Percentiles rank a stretch among this genome's conserved stretches.
phyloP scores from a whole-genome alignment of 2,329 filamentous ascomycete species.

The Pyrenochaeta sp. region DNA sequence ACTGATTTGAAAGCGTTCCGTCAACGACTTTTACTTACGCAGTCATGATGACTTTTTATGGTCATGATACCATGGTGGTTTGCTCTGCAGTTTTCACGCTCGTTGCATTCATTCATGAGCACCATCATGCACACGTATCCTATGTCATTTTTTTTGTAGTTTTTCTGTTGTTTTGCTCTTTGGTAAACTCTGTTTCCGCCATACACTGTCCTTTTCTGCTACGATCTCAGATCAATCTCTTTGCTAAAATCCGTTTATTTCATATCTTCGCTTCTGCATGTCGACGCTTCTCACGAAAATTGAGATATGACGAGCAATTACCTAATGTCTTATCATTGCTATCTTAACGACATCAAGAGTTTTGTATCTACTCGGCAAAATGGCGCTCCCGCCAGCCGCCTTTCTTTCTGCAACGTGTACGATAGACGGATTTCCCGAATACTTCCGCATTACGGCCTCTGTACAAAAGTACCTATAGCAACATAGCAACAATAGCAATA shows the following conservation, averaged over 20 bases:
- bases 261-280: slow-evolving; percentile 29
- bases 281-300: slow-evolving; percentile 37
- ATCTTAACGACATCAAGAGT: slow-evolving; percentile 40
- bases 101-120: slow-evolving; percentile 37
- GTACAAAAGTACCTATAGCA: slow-evolving; percentile 48
- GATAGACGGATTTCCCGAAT: slow-evolving; percentile 38
- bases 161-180: slow-evolving; percentile 11
- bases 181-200: slow-evolving; percentile 14
- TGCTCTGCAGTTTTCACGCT: slow-evolving; percentile 40
- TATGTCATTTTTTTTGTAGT: slow-evolving; percentile 24
- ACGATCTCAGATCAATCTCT: slow-evolving; percentile 8
- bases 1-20: slow-evolving; percentile 48
- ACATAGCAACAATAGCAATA: slow-evolving; percentile 44
- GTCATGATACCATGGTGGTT: slow-evolving; percentile 46
- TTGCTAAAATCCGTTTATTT: slow-evolving; percentile 21
- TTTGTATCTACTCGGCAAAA: slow-evolving; percentile 14
- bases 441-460: slow-evolving; percentile 43
- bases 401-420: slow-evolving; percentile 37
- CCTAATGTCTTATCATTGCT: slow-evolving; percentile 48
- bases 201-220: slow-evolving; percentile 24
- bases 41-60: slow-evolving; percentile 49
- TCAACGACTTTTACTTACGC: slow-evolving; percentile 46
- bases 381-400: slow-evolving; percentile 13
- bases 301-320: slow-evolving; percentile 42
- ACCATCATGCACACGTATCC: slow-evolving; percentile 32